phyloP scores from a whole-genome alignment of 2,329 filamentous ascomycete genomes.

The Harringtonia aguacate region DNA sequence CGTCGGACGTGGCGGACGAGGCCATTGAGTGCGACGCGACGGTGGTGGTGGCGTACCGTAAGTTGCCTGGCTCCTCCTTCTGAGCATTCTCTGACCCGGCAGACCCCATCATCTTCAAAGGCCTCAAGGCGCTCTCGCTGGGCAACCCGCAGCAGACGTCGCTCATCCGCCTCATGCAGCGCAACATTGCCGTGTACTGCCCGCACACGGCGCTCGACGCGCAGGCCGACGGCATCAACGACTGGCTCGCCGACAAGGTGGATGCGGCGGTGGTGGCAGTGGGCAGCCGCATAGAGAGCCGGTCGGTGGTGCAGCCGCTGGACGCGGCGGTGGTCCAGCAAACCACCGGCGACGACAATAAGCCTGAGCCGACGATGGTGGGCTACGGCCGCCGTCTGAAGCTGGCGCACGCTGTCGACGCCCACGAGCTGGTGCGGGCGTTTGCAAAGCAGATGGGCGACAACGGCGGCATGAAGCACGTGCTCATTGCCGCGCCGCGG shows the following conservation, averaged over 20 bases:
- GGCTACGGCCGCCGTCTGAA: constrained; percentile 43
- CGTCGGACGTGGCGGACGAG: constrained; percentile 78
- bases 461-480: constrained; percentile 44
- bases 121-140: constrained; percentile 78
- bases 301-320: constrained; percentile 19
- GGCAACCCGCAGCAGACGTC: constrained; percentile 78
- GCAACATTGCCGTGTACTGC: constrained; percentile 89
- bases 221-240: constrained; percentile 72
- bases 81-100: background rate
- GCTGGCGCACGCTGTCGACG: constrained; percentile 25
- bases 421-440: constrained; percentile 33
- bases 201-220: constrained; percentile 94
- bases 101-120: constrained; percentile 96
- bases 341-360: constrained; percentile 15
- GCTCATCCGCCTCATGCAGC: constrained; percentile 68
- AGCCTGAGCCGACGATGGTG: constrained; percentile 22
- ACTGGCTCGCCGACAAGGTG: constrained; percentile 87
- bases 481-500: constrained; percentile 24
- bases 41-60: constrained; percentile 84
- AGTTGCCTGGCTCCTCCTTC: constrained; percentile 13
- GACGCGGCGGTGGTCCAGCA: constrained; percentile 17
- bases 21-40: constrained; percentile 68
- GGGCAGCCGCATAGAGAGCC: constrained; percentile 16
- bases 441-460: constrained; percentile 61
- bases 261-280: constrained; percentile 15